Evolutionary conservation across 139 green algal species (phyloP).

Genomic region (Chlamydomonas sphaeroides): DNA sequence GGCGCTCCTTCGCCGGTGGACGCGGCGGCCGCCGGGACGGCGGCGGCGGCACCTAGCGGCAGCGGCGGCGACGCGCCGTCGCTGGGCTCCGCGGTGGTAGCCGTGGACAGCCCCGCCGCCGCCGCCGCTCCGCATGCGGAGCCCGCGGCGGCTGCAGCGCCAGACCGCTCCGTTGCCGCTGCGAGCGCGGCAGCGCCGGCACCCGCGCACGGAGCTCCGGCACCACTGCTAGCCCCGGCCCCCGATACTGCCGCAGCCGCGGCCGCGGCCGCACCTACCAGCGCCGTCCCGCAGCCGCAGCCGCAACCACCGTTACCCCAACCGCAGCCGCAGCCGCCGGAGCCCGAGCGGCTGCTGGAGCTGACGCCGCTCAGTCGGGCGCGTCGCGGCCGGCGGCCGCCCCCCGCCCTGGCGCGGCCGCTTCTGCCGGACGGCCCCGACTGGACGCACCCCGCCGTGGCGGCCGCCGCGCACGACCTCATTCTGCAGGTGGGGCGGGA

Average conservation of each 20-base stretch:
- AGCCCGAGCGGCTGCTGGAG: constrained; percentile 4
- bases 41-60: background rate
- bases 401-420: background rate
- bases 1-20: background rate
- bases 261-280: too few species aligned
- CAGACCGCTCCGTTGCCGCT: too few species aligned
- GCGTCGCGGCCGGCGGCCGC: constrained; percentile 10
- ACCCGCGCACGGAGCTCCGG: too few species aligned
- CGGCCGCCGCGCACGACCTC: constrained; percentile 9
- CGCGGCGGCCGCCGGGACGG: background rate
- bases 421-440: constrained; percentile 15
- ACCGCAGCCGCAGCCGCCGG: background rate
- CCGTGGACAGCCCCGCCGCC: too few species aligned
- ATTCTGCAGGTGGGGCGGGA: constrained; percentile 7
- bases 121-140: background rate
- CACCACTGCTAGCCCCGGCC: too few species aligned
- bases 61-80: too few species aligned
- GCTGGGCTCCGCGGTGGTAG: too few species aligned
- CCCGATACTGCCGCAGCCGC: too few species aligned
- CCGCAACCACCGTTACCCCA: background rate
- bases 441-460: background rate
- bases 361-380: background rate
- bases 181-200: too few species aligned
- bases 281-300: too few species aligned
- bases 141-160: background rate